Base-by-base conservation (phyloP, 306 rosid genomes). In the Quillaja saponaria region DNA sequence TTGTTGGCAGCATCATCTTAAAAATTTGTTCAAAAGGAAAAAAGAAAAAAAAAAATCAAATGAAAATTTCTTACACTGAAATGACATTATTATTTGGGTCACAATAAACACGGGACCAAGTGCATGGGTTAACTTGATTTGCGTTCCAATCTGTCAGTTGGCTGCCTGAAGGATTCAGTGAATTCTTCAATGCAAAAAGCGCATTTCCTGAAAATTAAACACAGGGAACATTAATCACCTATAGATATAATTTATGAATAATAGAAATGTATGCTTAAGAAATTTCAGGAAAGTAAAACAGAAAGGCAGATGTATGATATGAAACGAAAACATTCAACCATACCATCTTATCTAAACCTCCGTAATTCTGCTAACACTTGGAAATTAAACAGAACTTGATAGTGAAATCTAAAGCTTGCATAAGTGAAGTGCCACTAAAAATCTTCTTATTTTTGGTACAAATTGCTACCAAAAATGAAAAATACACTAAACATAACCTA, bases 121-220 rank as follows among this genome's bases (percentile, higher is more conserved):
- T 87, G 78, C 99, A 94, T 33, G 99, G 99, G 60, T 89, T 87
- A 33, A 94, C 99, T 89, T 81, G 94, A 79, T 87, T 80, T 49
- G 46, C 76, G 55, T 83, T 89, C 99, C 99, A 94, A 77, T 90
- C 96, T 58, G 52, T 66, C 73, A 94, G 99, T 76, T 85, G 91
- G 68, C 28, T 25, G 35, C 58, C 34, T 49, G 96, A 81, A 63
- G 86, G 87, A 76, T 83, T 85, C 79, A 94, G 61, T 8, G 91
- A 76, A 8, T 0, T 2, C 71, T 20, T 87, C 84, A 94, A 74
- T 35, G 86, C 79, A 83, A 0, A 74, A 37, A 94, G 85, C 10
- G 96, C 99, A 72, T 87, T 95, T 66, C 97, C 99, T 94, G 86
- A 63, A 74, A 63, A 25, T 25, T 64, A 28, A 71, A 63, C 64